Base-by-base conservation (phyloP, 31 red algal genomes). In the Endocladia muricata region DNA sequence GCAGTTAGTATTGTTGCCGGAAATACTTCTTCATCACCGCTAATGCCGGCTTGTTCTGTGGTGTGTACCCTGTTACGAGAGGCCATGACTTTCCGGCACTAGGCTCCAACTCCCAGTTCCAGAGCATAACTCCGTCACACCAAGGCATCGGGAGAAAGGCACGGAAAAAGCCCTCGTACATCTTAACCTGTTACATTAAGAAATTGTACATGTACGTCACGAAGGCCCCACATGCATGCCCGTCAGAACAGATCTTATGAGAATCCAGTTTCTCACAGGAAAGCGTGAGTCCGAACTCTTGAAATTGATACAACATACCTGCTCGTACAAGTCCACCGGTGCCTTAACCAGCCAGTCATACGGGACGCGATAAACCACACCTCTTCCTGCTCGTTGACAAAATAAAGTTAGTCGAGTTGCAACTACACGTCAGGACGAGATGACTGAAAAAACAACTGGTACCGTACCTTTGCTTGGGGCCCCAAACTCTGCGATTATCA, bases 41-140 rank as follows among this genome's bases (percentile, higher is more conserved):
- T 5, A 82, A 35, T 11, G 78, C 78, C 35, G 78, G 78, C 39
- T 82, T 82, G 64, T 82, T 82, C 54, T 82, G 78, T 19, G 78
- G 78, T 2, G 78, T 82, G 78, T 82, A 82, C 38, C 64, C 43
- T 13, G 48, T 52, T 19, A 55, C 42, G 9, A 43, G 37, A 3
- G 65, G 64, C 3, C 37, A n/a, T 55, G 58, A 31, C 49, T 40
- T 71, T 1, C 78, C 78, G 54, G 78, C 64, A 21, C 73, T 40
- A 0, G 78, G 78, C 17, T 82, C 32, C 4, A 82, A 52, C 66
- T 82, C 78, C 66, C 68, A 82, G 66, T 82, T 82, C 78, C 78
- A 82, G 36, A 82, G 62, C 22, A 82, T 30, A 36, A 82, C 40
- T 19, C 78, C 78, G 4, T 35, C 37, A 22, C 51, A 36, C 78